Conservation (phyloP, 2,329 filamentous ascomycete genomes). For the Neofusicoccum kwambonambiense region DNA sequence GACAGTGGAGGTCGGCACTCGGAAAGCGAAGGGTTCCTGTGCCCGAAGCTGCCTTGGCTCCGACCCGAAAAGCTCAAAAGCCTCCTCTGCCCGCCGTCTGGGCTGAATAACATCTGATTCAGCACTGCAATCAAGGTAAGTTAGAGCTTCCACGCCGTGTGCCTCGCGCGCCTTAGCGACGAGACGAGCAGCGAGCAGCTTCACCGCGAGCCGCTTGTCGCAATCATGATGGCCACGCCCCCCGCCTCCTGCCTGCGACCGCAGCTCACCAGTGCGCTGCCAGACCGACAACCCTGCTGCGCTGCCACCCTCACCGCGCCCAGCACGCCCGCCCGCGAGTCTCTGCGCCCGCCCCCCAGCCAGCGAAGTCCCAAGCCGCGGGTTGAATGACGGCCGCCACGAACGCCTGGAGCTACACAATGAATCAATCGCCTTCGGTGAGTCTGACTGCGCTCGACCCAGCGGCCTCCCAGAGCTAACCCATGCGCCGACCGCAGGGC, state of each 20-base stretch:
- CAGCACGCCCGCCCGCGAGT: not conserved
- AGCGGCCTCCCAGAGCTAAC: not conserved
- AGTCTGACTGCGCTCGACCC: slow-evolving; percentile 11
- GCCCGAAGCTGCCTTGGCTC: slow-evolving; percentile 2
- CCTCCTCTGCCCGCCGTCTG: not conserved
- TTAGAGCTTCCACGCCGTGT: slow-evolving; percentile 5
- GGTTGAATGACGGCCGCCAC: slow-evolving; percentile 19
- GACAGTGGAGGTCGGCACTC: not conserved
- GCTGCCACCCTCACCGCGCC: not conserved
- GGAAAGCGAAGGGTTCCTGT: not conserved
- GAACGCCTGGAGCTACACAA: slow-evolving; percentile 15
- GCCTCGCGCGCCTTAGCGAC: not conserved
- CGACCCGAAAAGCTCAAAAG: slow-evolving; percentile 10
- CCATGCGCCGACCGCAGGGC: slow-evolving; percentile 5
- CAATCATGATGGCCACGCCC: not conserved
- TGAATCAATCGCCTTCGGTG: slow-evolving; percentile 19
- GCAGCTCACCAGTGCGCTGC: not conserved
- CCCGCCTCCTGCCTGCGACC: not conserved
- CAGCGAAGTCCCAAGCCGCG: not conserved
- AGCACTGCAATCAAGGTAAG: slow-evolving; percentile 14
- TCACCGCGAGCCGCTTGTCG: not conserved
- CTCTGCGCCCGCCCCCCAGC: not conserved
- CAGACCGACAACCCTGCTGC: not conserved
- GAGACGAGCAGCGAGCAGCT: not conserved
- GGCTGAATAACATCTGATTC: slow-evolving; percentile 8